Conservation (phyloP, 768 basidiomycete species). For the Suillus variegatus region DNA sequence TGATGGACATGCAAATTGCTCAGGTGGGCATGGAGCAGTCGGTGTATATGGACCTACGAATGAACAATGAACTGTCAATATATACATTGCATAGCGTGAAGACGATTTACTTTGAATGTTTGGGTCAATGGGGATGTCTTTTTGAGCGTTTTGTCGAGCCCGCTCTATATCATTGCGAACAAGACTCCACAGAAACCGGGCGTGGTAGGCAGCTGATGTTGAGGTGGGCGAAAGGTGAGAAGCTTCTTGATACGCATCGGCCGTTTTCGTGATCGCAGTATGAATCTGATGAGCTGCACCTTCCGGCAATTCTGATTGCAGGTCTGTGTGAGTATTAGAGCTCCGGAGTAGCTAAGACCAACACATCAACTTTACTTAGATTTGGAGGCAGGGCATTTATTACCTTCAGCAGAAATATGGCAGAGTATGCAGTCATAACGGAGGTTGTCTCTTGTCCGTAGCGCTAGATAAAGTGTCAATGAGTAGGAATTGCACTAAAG, state of each 20-base stretch:
- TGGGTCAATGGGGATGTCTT: constrained; percentile 53
- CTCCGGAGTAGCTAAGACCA: constrained; percentile 64
- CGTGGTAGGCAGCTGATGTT: constrained; percentile 72
- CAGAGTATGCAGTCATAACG: constrained; percentile 85
- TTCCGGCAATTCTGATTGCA: constrained; percentile 61
- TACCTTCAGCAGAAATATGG: constrained; percentile 78
- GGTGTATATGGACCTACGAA: constrained; percentile 22
- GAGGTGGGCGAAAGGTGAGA: constrained; percentile 61
- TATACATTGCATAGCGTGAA: neutral
- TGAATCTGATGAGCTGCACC: constrained; percentile 68
- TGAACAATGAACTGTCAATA: constrained; percentile 14
- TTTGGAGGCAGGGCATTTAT: constrained; percentile 13
- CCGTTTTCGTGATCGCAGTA: constrained; percentile 62
- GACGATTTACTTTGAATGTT: constrained; percentile 50
- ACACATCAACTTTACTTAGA: constrained; percentile 8
- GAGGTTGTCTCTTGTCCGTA: constrained; percentile 85
- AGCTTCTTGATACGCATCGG: constrained; percentile 77
- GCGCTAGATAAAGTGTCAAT: constrained; percentile 46
- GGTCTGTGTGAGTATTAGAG: constrained; percentile 54
- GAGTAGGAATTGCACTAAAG: constrained; percentile 5
- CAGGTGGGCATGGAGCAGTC: constrained; percentile 25
- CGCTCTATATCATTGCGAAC: constrained; percentile 64
- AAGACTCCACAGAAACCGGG: constrained; percentile 75
- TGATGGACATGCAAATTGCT: constrained; percentile 16
- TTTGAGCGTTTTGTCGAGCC: constrained; percentile 43